These are phyloP conservation scores for Solanum hybrid DNA, from an alignment of 305 asterid species.

Conservation along the genomic window DNA sequence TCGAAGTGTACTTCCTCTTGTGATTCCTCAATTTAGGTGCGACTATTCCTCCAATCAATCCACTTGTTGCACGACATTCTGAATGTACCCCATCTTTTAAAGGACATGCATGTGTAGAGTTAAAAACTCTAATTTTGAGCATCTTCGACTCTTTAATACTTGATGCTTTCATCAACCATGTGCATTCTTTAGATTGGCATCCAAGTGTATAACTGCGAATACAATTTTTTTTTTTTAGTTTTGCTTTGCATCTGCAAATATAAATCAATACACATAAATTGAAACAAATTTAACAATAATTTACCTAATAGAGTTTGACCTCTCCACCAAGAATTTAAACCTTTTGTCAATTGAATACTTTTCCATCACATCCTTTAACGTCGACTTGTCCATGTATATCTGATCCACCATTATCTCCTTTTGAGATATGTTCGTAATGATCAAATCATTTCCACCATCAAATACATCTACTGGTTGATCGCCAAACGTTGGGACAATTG, in stretches of 20 bases:
- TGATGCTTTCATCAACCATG: background rate
- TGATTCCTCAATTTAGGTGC: background rate
- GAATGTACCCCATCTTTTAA: background rate
- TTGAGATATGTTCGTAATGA: background rate
- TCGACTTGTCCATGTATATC: background rate
- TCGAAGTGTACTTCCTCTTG: background rate
- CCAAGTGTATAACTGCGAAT: background rate
- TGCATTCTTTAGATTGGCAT: background rate
- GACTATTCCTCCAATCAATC: background rate
- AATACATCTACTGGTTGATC: background rate
- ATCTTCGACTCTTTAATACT: too few relatives aligned
- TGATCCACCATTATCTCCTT: background rate
- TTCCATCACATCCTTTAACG: background rate
- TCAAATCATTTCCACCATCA: background rate
- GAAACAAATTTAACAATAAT: too few relatives aligned
- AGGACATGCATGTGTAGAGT: background rate
- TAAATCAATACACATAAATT: too few relatives aligned
- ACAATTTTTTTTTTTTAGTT: background rate
- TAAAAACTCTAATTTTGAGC: background rate
- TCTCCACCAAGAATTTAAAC: background rate
- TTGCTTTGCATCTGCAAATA: background rate
- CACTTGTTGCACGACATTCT: background rate
- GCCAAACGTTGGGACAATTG: background rate
- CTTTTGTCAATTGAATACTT: background rate
- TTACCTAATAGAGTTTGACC: background rate